Evolutionary conservation across 2,329 filamentous ascomycete species (phyloP).

Genomic region (Aphanoascus verrucosus): DNA sequence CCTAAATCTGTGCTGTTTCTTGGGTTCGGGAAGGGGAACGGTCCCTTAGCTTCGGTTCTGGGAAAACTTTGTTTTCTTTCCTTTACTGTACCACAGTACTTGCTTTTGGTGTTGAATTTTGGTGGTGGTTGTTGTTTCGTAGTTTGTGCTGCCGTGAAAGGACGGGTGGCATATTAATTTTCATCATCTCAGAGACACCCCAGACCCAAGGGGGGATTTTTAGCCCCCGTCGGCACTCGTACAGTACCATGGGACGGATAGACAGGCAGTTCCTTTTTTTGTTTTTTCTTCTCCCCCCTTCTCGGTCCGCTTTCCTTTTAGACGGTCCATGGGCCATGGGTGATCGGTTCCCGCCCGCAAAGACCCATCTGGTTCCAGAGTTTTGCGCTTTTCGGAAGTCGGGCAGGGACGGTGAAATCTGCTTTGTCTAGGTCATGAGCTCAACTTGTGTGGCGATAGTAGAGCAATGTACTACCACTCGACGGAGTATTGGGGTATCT

Average conservation of each 20-base stretch:
- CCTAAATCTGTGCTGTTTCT: background rate
- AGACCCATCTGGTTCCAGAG: conserved; percentile 3
- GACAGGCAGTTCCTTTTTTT: background rate
- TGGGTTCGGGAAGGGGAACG: conserved; percentile 8
- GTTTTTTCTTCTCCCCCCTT: background rate
- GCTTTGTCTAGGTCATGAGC: background rate
- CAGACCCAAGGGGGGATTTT: background rate
- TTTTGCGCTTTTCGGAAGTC: background rate
- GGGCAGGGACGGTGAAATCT: background rate
- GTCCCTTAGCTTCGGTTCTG: conserved; percentile 12
- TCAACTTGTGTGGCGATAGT: background rate
- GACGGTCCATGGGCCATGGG: background rate
- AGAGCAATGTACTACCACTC: no score
- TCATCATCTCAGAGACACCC: background rate
- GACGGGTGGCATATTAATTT: background rate
- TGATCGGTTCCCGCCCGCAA: conserved; percentile 9
- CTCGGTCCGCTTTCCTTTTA: conserved; percentile 15
- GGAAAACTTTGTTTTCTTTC: conserved; percentile 15
- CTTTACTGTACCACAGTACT: no score
- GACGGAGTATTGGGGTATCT: no score
- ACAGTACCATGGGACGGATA: conserved; percentile 3
- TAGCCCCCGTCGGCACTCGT: background rate
- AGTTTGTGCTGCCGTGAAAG: background rate
- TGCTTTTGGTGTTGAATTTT: background rate
- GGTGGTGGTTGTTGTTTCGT: conserved; percentile 9